Evolutionary conservation across 768 basidiomycete species (phyloP).

Genomic region (Hygrophorus pudorinus): DNA sequence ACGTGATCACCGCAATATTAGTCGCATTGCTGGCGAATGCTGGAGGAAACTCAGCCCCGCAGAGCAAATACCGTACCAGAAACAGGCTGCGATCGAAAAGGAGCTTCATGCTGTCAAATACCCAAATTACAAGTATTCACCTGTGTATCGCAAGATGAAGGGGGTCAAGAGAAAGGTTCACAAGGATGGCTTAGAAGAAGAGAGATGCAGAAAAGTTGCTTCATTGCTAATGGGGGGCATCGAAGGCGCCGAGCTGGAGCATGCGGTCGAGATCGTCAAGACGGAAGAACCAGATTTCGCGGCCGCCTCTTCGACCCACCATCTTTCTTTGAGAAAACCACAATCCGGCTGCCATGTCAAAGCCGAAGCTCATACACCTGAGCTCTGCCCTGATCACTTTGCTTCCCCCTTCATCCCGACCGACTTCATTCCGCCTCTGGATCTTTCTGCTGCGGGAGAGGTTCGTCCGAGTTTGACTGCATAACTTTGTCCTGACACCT

Average conservation of each 20-base stretch:
- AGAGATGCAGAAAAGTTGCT: conserved; percentile 29
- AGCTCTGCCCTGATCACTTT: too few species aligned
- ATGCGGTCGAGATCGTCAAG: conserved; percentile 10
- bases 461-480: not conserved
- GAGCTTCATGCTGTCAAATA: conserved; percentile 34
- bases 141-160: conserved; percentile 20
- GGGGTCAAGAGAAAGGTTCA: conserved; percentile 27
- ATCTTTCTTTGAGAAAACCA: too few species aligned
- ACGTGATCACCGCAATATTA: conserved; percentile 58
- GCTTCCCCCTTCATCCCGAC: too few species aligned
- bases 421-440: conserved; percentile 26
- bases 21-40: conserved; percentile 48
- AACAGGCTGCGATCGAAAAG: conserved; percentile 34
- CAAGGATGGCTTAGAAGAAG: conserved; percentile 24
- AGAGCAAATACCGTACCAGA: conserved; percentile 31
- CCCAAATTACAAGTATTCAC: conserved; percentile 49
- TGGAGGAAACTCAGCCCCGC: conserved; percentile 45
- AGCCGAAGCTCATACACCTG: too few species aligned
- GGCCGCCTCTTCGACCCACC: not conserved
- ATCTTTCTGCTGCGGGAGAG: conserved; percentile 13
- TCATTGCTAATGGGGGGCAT: conserved; percentile 24
- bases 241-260: conserved; percentile 20
- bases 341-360: too few species aligned
- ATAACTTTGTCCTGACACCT: not conserved
- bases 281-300: conserved; percentile 1